Evolutionary conservation across 2,329 filamentous ascomycete species (phyloP).

Genomic region (Orbilia ellipsospora): DNA sequence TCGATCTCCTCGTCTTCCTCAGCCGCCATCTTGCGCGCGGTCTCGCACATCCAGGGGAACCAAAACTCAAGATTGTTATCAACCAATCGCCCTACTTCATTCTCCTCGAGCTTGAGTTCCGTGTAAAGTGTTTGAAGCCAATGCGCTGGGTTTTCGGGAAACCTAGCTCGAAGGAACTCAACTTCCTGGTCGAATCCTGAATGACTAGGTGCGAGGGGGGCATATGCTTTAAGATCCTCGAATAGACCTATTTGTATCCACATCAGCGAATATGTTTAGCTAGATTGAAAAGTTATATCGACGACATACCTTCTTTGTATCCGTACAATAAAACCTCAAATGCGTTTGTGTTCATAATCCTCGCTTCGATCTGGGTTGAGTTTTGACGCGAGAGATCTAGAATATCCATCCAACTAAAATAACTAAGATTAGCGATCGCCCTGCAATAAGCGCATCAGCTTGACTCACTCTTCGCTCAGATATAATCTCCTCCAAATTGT

Average conservation of each 20-base stretch:
- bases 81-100: conserved; percentile 20
- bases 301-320: conserved; percentile 71
- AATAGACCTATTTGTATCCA: conserved; percentile 30
- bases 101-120: conserved; percentile 36
- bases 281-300: too few species aligned
- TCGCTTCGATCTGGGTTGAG: conserved; percentile 74
- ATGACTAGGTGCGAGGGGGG: conserved; percentile 28
- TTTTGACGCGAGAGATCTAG: conserved; percentile 81
- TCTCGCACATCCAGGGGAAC: conserved; percentile 55
- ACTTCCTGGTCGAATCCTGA: conserved; percentile 9
- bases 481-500: conserved; percentile 91
- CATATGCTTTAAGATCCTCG: conserved; percentile 47
- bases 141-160: conserved; percentile 16
- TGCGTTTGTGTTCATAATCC: conserved; percentile 74
- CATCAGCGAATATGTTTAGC: neutral
- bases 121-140: conserved; percentile 42
- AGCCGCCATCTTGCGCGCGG: conserved; percentile 44
- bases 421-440: conserved; percentile 19
- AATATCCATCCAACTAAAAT: conserved; percentile 73
- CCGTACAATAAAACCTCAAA: conserved; percentile 75
- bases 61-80: conserved; percentile 53
- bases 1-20: conserved; percentile 38
- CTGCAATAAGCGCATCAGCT: neutral
- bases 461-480: conserved; percentile 74
- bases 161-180: conserved; percentile 34